These are phyloP conservation scores for Pascua guehoae DNA, from an alignment of 1,284 basidiomycete species.

Conservation along the genomic window DNA sequence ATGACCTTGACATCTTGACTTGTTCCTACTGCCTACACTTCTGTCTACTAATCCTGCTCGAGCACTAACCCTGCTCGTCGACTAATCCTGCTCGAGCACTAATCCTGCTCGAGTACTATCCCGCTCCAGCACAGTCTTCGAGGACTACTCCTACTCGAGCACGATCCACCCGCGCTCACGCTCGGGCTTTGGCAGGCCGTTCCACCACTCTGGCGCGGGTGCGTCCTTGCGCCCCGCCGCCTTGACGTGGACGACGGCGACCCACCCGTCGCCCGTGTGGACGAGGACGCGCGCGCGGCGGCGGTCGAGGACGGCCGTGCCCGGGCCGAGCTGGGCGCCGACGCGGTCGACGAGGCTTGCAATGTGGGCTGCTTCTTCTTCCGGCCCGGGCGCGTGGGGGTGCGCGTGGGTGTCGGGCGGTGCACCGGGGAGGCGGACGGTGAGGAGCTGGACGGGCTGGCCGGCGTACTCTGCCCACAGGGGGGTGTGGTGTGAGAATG, in stretches of 20 bases:
- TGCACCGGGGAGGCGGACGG: neutral
- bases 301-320: constrained; percentile 48
- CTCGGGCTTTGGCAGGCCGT: constrained; percentile 50
- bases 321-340: constrained; percentile 2
- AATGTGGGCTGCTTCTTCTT: constrained; percentile 26
- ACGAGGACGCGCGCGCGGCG: constrained; percentile 55
- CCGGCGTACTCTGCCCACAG: constrained; percentile 35
- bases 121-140: too few species aligned
- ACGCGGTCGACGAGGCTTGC: constrained; percentile 15
- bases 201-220: constrained; percentile 59
- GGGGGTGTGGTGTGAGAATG: constrained; percentile 67
- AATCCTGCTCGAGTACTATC: constrained; percentile 8
- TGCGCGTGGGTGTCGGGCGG: constrained; percentile 55
- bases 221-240: constrained; percentile 57
- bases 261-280: constrained; percentile 51
- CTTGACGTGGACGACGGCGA: constrained; percentile 58
- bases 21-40: too few species aligned
- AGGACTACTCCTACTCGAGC: constrained; percentile 6
- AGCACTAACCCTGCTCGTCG: too few species aligned
- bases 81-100: constrained; percentile 5
- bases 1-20: too few species aligned
- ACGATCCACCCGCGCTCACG: constrained; percentile 14
- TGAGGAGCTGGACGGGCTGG: constrained; percentile 14
- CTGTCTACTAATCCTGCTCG: constrained; percentile 1
- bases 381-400: constrained; percentile 62